Evolutionary conservation across 345 rosid species (phyloP).

Genomic region (Citrus hindsii): DNA sequence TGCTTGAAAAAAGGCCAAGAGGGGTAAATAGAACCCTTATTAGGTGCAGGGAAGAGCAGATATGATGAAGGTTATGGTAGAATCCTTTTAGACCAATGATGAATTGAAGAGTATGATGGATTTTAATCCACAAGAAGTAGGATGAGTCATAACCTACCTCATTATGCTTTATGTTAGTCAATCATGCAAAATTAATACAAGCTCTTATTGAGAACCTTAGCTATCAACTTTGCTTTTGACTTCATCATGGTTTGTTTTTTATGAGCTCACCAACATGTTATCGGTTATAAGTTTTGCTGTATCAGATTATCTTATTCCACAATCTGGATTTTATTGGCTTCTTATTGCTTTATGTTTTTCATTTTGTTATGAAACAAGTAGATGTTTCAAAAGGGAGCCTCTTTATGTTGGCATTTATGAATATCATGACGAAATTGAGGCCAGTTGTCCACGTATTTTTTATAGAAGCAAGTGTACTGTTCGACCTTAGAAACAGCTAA

Average conservation of each 20-base stretch:
- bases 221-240: background rate
- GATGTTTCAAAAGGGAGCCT: slow-evolving; percentile 69
- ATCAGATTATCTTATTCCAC: background rate
- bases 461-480: slow-evolving; percentile 79
- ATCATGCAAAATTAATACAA: background rate
- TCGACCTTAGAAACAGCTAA: slow-evolving; percentile 87
- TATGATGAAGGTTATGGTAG: background rate
- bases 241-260: background rate
- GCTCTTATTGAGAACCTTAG: background rate
- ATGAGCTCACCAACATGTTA: background rate
- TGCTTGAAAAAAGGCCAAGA: background rate
- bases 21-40: background rate
- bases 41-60: background rate
- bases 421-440: slow-evolving; percentile 86
- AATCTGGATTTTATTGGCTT: background rate
- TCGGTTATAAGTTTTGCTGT: background rate
- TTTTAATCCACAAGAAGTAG: background rate
- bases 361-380: slow-evolving; percentile 22
- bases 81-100: background rate
- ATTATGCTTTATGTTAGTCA: background rate
- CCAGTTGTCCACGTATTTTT: slow-evolving; percentile 74
- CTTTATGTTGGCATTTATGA: slow-evolving; percentile 67
- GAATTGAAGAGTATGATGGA: background rate
- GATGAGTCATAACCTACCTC: background rate
- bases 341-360: background rate